phyloP scores from a whole-genome alignment of 768 basidiomycete species.

The Coprinellus micaceus region DNA sequence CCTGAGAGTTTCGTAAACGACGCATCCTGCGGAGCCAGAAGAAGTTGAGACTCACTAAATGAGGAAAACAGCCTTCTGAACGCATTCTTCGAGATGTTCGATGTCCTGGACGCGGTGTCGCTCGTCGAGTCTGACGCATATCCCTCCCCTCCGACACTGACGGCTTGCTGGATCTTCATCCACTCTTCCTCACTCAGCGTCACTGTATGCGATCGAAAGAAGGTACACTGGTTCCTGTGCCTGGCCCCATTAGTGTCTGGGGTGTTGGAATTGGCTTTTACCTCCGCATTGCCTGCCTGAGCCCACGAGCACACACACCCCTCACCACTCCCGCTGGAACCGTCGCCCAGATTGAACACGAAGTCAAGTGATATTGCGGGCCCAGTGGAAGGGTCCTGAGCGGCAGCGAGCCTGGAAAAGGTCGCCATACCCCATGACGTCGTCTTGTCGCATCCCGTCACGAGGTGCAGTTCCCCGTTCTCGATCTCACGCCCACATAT shows the following conservation, averaged over 20 bases:
- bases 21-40: not conserved
- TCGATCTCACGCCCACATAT: constrained; percentile 18
- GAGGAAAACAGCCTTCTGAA: constrained; percentile 8
- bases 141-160: not conserved
- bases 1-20: not conserved
- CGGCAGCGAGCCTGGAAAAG: constrained; percentile 3
- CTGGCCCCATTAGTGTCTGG: not conserved
- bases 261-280: not conserved
- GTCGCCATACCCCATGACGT: constrained; percentile 26
- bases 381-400: not conserved
- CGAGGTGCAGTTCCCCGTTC: constrained; percentile 29
- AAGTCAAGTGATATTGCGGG: not conserved
- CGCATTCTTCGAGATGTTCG: not conserved
- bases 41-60: constrained; percentile 2
- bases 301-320: constrained; percentile 1
- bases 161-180: not conserved
- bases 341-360: not conserved
- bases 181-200: constrained; percentile 9
- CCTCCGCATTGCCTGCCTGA: constrained; percentile 1
- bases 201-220: constrained; percentile 3
- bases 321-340: not conserved
- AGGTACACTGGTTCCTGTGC: constrained; percentile 9
- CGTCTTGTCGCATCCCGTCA: constrained; percentile 27
- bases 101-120: not conserved
- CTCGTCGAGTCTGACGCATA: constrained; percentile 2